Evolutionary conservation across 441 rosid species (phyloP).

Genomic region (Kokia cookei): DNA sequence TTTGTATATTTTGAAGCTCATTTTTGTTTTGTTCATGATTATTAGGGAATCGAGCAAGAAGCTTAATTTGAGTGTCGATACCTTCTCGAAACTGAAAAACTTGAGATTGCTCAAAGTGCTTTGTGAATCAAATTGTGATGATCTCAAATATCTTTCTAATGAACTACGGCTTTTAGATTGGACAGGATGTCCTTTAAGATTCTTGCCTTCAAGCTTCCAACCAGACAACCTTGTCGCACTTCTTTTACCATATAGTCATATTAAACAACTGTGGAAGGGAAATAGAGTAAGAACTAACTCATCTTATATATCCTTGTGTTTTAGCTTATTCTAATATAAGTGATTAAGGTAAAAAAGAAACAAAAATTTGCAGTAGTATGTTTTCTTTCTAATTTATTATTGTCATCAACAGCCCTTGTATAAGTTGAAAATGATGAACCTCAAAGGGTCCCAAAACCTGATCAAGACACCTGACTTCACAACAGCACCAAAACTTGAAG

Average conservation of each 20-base stretch:
- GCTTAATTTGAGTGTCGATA: too few relatives aligned
- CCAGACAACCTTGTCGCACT: conserved; percentile 19
- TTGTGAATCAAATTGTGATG: too few relatives aligned
- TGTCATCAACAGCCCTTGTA: not conserved
- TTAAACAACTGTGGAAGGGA: conserved; percentile 15
- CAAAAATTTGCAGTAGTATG: not conserved
- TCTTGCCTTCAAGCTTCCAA: conserved; percentile 20
- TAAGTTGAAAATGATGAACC: not conserved
- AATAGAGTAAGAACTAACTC: too few relatives aligned
- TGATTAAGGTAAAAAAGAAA: not conserved
- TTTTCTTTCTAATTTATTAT: not conserved
- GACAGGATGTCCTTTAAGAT: conserved; percentile 25
- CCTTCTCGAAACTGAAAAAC: too few relatives aligned
- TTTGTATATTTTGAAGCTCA: too few relatives aligned
- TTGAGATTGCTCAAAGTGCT: too few relatives aligned
- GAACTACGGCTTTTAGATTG: conserved; percentile 29
- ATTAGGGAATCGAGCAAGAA: too few relatives aligned
- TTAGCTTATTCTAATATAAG: too few relatives aligned
- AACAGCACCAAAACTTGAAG: not conserved
- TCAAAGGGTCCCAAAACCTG: not conserved
- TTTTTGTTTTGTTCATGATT: too few relatives aligned
- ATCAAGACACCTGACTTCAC: conserved; percentile 12
- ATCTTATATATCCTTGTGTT: not conserved
- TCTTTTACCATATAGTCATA: conserved; percentile 19
- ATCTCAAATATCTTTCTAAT: not conserved